Percentiles rank a stretch among this genome's conserved stretches.
Evolutionary conservation across 495 filamentous ascomycete species (phyloP).

Genomic region (Astrothelium macrocarpum): DNA sequence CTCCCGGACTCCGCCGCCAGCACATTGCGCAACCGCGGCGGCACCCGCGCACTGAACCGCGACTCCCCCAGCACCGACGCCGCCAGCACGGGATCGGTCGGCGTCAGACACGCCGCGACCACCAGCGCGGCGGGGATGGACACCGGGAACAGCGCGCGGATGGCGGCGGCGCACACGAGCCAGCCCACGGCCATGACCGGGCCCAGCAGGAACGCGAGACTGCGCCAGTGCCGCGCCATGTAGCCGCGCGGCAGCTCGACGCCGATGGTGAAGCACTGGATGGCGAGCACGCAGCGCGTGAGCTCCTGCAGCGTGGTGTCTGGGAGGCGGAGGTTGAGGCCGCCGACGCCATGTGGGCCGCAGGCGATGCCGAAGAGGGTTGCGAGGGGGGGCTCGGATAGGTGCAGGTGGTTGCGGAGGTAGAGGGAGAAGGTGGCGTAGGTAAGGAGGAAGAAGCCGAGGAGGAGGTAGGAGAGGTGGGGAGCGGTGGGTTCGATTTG

Average conservation of each 20-base stretch:
- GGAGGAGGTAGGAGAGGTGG: slow-evolving; percentile 38
- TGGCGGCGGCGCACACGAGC: slow-evolving; percentile 37
- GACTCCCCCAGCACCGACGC: slow-evolving; percentile 38
- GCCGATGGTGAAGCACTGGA: slow-evolving; percentile 23
- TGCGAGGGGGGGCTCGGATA: slow-evolving; percentile 44
- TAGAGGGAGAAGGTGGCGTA: slow-evolving; percentile 41
- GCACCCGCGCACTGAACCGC: slow-evolving; percentile 37
- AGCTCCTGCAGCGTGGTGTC: slow-evolving; percentile 24
- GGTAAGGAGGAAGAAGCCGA: slow-evolving; percentile 38
- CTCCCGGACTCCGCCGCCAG: slow-evolving; percentile 42
- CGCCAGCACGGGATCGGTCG: slow-evolving; percentile 43
- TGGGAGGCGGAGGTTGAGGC: slow-evolving; percentile 31
- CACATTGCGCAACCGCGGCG: slow-evolving; percentile 37
- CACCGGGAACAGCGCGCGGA: slow-evolving; percentile 31
- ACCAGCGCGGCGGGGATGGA: slow-evolving; percentile 33
- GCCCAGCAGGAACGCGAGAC: slow-evolving; percentile 37
- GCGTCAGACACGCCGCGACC: slow-evolving; percentile 42
- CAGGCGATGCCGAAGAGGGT: slow-evolving; percentile 39
- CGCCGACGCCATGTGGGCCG: slow-evolving; percentile 31
- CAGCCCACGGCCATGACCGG: slow-evolving; percentile 44
- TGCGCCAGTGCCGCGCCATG: slow-evolving; percentile 36
- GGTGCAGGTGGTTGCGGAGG: slow-evolving; percentile 43
- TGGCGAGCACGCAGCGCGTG: slow-evolving; percentile 7
- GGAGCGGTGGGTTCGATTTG: slow-evolving; percentile 38
- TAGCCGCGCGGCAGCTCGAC: slow-evolving; percentile 40